Evolutionary conservation across 2,329 filamentous ascomycete species (phyloP).

Genomic region (Epichloe typhina): DNA sequence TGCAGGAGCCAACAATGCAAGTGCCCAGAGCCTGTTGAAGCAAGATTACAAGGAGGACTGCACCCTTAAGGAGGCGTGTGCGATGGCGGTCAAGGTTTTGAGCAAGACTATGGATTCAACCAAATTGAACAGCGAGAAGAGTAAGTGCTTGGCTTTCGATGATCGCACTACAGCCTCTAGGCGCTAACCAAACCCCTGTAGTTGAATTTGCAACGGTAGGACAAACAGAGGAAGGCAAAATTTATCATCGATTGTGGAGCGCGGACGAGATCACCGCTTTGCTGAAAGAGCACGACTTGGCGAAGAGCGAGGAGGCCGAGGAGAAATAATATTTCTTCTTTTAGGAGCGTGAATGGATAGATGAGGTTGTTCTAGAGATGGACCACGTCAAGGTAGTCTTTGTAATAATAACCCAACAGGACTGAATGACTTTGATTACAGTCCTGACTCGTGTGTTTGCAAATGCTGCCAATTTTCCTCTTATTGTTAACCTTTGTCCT

Average conservation of each 20-base stretch:
- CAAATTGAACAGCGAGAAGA: slow-evolving; percentile 98
- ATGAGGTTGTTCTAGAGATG: slow-evolving; percentile 6
- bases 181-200: slow-evolving; percentile 24
- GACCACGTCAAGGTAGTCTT: slow-evolving; percentile 2
- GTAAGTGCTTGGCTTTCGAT: slow-evolving; percentile 43
- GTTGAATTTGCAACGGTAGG: slow-evolving; percentile 98
- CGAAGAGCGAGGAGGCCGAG: slow-evolving; percentile 67
- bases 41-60: slow-evolving; percentile 99
- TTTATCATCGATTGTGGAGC: slow-evolving; percentile 96
- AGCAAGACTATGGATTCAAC: slow-evolving; percentile 99
- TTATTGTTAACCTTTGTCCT: no score
- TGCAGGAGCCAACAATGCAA: slow-evolving; percentile 95
- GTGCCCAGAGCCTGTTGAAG: slow-evolving; percentile 91
- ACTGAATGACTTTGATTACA: neutral
- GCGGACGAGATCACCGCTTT: slow-evolving; percentile 92
- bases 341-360: slow-evolving; percentile 2
- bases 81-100: slow-evolving; percentile 93
- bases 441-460: neutral
- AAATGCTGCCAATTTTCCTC: neutral
- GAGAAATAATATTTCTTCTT: slow-evolving; percentile 35
- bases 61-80: slow-evolving; percentile 88
- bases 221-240: slow-evolving; percentile 85
- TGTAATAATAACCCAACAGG: slow-evolving; percentile 10
- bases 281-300: slow-evolving; percentile 89
- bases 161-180: neutral